Percentiles rank a stretch among this genome's conserved stretches.
phyloP scores from a whole-genome alignment of 768 basidiomycete genomes.

The Suillus paluster region DNA sequence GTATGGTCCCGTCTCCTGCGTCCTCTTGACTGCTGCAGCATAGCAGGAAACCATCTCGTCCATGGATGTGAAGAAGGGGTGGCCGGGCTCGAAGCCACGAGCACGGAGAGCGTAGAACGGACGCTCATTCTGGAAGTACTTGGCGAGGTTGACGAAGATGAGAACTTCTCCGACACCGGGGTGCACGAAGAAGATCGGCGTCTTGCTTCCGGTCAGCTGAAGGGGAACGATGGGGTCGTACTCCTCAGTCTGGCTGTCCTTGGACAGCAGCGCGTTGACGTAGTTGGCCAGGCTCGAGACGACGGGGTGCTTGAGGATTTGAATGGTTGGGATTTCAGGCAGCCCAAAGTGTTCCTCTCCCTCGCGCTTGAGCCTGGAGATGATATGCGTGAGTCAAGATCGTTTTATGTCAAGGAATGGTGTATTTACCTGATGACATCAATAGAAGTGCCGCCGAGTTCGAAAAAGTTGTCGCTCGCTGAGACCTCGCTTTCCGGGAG shows the following conservation, averaged over 20 bases:
- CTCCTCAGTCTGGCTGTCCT: slow-evolving; percentile 20
- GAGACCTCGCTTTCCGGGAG: slow-evolving; percentile 25
- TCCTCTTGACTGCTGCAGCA: slow-evolving; percentile 31
- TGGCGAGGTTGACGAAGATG: slow-evolving; percentile 47
- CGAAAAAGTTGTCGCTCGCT: slow-evolving; percentile 42
- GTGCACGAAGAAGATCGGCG: slow-evolving; percentile 49
- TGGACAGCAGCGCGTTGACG: slow-evolving; percentile 32
- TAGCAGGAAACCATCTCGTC: slow-evolving; percentile 40
- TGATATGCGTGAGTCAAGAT: not conserved
- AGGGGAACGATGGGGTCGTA: slow-evolving; percentile 49
- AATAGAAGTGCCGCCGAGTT: slow-evolving; percentile 47
- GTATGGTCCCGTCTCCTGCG: slow-evolving; percentile 37
- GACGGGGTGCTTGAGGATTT: slow-evolving; percentile 40
- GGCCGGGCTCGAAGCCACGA: slow-evolving; percentile 40
- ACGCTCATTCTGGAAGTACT: slow-evolving; percentile 43
- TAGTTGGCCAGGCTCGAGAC: slow-evolving; percentile 35
- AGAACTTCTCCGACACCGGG: slow-evolving; percentile 47
- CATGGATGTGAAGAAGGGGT: slow-evolving; percentile 34
- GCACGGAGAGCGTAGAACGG: slow-evolving; percentile 46
- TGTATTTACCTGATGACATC: slow-evolving; percentile 32
- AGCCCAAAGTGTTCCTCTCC: slow-evolving; percentile 32
- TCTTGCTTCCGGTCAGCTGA: slow-evolving; percentile 41
- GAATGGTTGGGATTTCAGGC: slow-evolving; percentile 41
- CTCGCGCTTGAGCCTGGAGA: slow-evolving; percentile 28
- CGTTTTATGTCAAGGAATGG: not conserved